These are phyloP conservation scores for Leishmania lainsoni DNA, from an alignment of 208 protist genomes.

Conservation along the genomic window DNA sequence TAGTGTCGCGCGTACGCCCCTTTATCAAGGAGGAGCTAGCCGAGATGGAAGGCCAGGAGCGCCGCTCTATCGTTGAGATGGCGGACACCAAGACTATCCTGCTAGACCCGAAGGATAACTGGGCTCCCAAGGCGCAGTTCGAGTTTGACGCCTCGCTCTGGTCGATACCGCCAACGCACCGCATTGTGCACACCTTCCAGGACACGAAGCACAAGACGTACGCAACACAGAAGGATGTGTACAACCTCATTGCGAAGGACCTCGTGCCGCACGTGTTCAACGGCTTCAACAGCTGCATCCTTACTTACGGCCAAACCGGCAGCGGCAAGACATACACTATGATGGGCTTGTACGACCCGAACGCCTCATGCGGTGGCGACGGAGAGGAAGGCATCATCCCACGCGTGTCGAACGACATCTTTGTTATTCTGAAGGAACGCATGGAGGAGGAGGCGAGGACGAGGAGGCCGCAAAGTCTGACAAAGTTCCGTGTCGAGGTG, in stretches of 20 bases:
- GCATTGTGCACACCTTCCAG: constrained; percentile 83
- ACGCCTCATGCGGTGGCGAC: constrained; percentile 69
- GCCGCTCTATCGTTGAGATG: constrained; percentile 91
- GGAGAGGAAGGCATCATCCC: constrained; percentile 91
- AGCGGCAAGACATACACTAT: constrained; percentile 94
- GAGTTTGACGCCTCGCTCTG: constrained; percentile 91
- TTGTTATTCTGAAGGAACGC: constrained; percentile 66
- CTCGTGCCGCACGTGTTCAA: constrained; percentile 93
- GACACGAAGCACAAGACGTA: constrained; percentile 76
- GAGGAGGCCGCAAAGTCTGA: constrained; percentile 29
- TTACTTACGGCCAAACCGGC: constrained; percentile 94
- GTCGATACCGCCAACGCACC: constrained; percentile 88
- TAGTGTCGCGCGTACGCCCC: constrained; percentile 83
- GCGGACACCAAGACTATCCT: constrained; percentile 85
- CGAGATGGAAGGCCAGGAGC: constrained; percentile 85
- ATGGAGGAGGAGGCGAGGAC: constrained; percentile 38
- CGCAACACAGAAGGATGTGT: constrained; percentile 89
- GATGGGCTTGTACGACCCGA: constrained; percentile 87
- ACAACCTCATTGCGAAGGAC: constrained; percentile 89
- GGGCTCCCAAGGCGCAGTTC: constrained; percentile 88
- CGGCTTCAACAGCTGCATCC: constrained; percentile 92
- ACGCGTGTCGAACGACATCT: constrained; percentile 90
- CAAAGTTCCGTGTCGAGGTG: constrained; percentile 89
- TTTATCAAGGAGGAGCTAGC: constrained; percentile 90
- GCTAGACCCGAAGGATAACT: constrained; percentile 85